Conservation (phyloP, 495 filamentous ascomycete genomes). For the Penicillium canescens region DNA sequence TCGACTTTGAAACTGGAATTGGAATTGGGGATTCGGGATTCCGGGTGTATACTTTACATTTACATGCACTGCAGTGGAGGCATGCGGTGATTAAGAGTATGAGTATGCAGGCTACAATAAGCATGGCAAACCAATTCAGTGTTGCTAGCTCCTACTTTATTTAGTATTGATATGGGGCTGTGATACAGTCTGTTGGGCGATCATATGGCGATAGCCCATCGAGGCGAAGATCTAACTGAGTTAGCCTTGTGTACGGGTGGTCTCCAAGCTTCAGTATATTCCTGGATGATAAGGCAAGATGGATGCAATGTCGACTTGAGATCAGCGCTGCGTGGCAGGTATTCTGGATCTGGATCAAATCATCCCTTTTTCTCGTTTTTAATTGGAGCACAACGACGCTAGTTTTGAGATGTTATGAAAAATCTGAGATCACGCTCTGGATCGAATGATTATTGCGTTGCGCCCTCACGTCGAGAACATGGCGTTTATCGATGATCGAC, state of each 20-base stretch:
- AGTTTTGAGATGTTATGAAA: background rate
- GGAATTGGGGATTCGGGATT: background rate
- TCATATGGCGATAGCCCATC: conserved; percentile 9
- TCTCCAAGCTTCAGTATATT: background rate
- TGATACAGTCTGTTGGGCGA: background rate
- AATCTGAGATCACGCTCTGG: background rate
- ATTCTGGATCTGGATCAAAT: too few relatives aligned
- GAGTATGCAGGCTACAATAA: background rate
- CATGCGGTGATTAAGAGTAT: background rate
- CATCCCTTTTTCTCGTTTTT: conserved; percentile 1
- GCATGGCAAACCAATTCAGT: too few relatives aligned
- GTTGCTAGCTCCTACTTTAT: too few relatives aligned
- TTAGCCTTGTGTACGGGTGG: background rate
- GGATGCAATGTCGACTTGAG: background rate
- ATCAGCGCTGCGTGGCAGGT: background rate
- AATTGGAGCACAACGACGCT: background rate
- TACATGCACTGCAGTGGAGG: too few relatives aligned
- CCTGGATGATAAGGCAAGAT: too few relatives aligned
- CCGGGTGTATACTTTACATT: too few relatives aligned
- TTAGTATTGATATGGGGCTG: background rate
- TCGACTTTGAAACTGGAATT: background rate
- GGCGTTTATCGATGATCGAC: background rate
- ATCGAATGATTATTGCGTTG: conserved; percentile 5
- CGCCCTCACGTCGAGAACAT: conserved; percentile 5
- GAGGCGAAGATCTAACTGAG: background rate